Conservation (phyloP, 2,329 filamentous ascomycete genomes). For the Botrytis fabae region DNA sequence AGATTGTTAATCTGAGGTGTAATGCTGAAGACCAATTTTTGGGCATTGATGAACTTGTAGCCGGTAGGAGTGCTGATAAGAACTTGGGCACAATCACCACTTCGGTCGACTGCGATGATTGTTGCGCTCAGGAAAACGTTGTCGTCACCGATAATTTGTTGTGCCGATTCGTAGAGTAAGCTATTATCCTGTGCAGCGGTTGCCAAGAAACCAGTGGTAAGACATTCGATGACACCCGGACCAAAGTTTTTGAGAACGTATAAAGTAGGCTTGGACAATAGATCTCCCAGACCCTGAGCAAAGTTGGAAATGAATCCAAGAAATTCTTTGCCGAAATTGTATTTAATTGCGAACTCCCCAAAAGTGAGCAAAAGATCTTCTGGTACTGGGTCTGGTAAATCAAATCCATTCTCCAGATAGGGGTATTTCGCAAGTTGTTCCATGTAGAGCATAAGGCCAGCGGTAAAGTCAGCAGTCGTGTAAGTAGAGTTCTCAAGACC, state of each 20-base stretch:
- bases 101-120: constrained; percentile 28
- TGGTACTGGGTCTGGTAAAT: constrained; percentile 39
- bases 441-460: constrained; percentile 23
- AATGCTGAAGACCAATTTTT: constrained; percentile 46
- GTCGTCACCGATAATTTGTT: constrained; percentile 9
- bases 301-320: constrained; percentile 46
- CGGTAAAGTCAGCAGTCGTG: constrained; percentile 15
- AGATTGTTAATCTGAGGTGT: constrained; percentile 45
- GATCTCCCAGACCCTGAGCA: constrained; percentile 48
- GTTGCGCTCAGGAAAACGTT: constrained; percentile 29
- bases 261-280: constrained; percentile 46
- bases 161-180: constrained; percentile 28
- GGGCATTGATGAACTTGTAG: constrained; percentile 42
- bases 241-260: constrained; percentile 49
- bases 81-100: constrained; percentile 33
- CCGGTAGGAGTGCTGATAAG: constrained; percentile 40
- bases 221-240: constrained; percentile 22
- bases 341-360: constrained; percentile 33
- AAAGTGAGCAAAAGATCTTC: constrained; percentile 32
- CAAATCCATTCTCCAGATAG: constrained; percentile 44
- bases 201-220: constrained; percentile 27
- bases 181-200: constrained; percentile 26
- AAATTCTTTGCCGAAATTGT: constrained; percentile 43
- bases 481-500: constrained; percentile 23
- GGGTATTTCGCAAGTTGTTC: constrained; percentile 41